These are phyloP conservation scores for Komagataella mondaviorum DNA, from an alignment of 805 yeast genomes.

Conservation along the genomic window DNA sequence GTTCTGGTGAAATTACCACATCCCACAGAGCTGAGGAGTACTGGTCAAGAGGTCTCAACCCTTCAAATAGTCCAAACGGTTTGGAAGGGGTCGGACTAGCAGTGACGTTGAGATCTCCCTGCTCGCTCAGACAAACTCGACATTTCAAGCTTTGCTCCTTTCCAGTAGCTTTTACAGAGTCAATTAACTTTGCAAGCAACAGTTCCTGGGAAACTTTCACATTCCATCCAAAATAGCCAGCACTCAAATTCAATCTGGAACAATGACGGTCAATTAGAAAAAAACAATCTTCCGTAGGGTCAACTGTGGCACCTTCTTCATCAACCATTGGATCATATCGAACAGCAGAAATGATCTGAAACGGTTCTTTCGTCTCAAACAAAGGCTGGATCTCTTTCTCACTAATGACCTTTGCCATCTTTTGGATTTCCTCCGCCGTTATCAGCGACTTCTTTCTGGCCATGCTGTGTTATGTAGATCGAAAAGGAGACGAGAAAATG, in stretches of 20 bases:
- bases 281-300: constrained; percentile 25
- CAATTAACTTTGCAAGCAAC: constrained; percentile 27
- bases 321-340: not conserved
- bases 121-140: constrained; percentile 26
- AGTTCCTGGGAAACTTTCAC: constrained; percentile 26
- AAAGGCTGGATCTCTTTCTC: constrained; percentile 2
- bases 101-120: constrained; percentile 22
- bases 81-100: constrained; percentile 17
- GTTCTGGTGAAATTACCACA: constrained; percentile 44
- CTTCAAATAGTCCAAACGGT: constrained; percentile 1
- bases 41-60: not conserved
- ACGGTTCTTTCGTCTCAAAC: not conserved
- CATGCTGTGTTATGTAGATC: not conserved
- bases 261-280: constrained; percentile 54
- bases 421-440: not conserved
- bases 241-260: constrained; percentile 39
- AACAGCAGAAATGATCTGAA: not conserved
- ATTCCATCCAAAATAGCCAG: constrained; percentile 39
- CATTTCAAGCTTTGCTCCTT: constrained; percentile 14
- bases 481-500: not conserved
- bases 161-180: constrained; percentile 16
- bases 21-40: constrained; percentile 26
- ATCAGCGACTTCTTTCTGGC: not conserved
- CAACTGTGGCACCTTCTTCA: constrained; percentile 4
- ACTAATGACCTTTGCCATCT: constrained; percentile 2